phyloP scores from a whole-genome alignment of 805 yeast species.

The Saccharomycopsis sp. region DNA sequence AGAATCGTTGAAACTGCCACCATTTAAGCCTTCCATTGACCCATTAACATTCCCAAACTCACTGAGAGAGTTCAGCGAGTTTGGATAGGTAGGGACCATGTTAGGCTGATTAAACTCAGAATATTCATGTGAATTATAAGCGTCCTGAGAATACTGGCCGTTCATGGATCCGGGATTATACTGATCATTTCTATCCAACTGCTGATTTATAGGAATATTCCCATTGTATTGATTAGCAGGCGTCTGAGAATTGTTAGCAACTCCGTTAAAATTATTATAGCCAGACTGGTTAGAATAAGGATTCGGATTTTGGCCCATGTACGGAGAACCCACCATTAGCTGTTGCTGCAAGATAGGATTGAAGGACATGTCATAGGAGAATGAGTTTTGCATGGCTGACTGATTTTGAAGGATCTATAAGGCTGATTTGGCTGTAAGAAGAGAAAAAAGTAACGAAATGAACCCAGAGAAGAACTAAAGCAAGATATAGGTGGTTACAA shows the following conservation, averaged over 20 bases:
- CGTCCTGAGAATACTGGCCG: constrained; percentile 11
- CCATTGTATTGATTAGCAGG: constrained; percentile 3
- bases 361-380: constrained; percentile 18
- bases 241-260: constrained; percentile 7
- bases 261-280: constrained; percentile 5
- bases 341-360: constrained; percentile 19
- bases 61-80: constrained; percentile 9
- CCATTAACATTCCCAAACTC: constrained; percentile 8
- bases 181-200: constrained; percentile 8
- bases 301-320: constrained; percentile 17
- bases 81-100: constrained; percentile 6
- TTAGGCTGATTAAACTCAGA: background rate
- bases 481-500: background rate
- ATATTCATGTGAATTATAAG: constrained; percentile 6
- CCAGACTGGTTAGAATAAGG: constrained; percentile 11
- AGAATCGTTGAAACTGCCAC: constrained; percentile 2
- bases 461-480: background rate
- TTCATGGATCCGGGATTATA: background rate
- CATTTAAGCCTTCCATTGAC: constrained; percentile 3
- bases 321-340: constrained; percentile 18
- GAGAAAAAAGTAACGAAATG: background rate
- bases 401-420: too few species aligned
- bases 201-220: background rate
- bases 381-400: constrained; percentile 10
- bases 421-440: background rate